Base-by-base conservation (phyloP, 139 green algal species). In the Diplosphaera chodatii region DNA sequence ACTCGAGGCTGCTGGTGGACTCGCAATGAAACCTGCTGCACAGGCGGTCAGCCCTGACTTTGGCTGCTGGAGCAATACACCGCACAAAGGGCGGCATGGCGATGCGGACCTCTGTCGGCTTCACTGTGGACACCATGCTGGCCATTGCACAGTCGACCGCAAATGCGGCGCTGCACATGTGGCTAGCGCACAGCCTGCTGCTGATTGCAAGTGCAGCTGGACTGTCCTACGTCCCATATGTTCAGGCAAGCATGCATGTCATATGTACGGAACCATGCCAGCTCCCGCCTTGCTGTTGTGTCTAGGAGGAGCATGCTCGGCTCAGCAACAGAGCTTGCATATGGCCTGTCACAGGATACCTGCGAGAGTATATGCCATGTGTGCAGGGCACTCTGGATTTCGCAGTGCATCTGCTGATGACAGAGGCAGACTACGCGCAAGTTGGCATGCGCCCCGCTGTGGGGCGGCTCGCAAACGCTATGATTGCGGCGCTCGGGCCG, bases 391-490 rank as follows among this genome's bases (percentile, higher is more conserved):
- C 82, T 15, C 76, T 97, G 67, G 78, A 78, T 29, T 70, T 96
- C 62, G 77, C 68, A 0, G 78, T 88, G 73, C 78, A 92, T 3
- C 40, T 89, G 77, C 74, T 91, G 55, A 75, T 84, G 65, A 67
- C 67, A 29, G 85, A 91, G 68, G 78, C 78, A 10, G 65, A 63
- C 40, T 80, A 78, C 40, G 62, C 20, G 21, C 67, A 75, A 67
- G 76, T 84, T 1, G 82, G 83, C 32, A 74, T 96, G 48, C 81
- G 84, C 18, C 79, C 88, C 10, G 80, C 77, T 0, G 79, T 85
- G n/a, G 93, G 88, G 0, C 88, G 89, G 29, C 74, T 98, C 32
- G 92, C 89, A 62, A 98, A 98, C 66, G 87, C 93, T 13, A 79
- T 92, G 40, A 89, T 98, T 23, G 91, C 85, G n/a, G 83, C 93